These are phyloP conservation scores for Ustilago loliicola DNA, from an alignment of 1,284 basidiomycete species.

Conservation along the genomic window DNA sequence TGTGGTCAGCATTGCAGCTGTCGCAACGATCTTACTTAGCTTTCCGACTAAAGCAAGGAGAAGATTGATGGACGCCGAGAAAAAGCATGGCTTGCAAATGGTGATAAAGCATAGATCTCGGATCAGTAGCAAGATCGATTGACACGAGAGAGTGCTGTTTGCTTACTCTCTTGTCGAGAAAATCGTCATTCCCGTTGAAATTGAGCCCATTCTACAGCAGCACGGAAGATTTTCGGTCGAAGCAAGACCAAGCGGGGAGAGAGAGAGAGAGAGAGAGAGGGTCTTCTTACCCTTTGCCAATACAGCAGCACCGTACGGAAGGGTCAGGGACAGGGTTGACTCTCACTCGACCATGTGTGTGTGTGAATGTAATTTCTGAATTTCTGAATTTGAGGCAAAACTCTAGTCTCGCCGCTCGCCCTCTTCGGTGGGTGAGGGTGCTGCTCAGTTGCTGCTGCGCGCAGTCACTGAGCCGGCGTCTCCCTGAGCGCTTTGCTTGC, in stretches of 20 bases:
- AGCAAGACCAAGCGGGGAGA: not conserved
- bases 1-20: too few species aligned
- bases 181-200: conserved; percentile 18
- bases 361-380: not conserved
- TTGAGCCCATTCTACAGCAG: conserved; percentile 15
- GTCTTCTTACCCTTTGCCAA: not conserved
- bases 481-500: not conserved
- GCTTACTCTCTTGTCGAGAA: not conserved
- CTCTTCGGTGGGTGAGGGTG: not conserved
- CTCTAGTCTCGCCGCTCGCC: not conserved
- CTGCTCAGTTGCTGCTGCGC: not conserved
- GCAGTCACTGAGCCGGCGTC: not conserved
- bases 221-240: conserved; percentile 38
- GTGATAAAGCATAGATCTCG: conserved; percentile 2
- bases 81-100: conserved; percentile 2
- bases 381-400: not conserved
- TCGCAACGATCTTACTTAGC: too few species aligned
- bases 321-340: not conserved
- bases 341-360: not conserved
- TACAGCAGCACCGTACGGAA: not conserved
- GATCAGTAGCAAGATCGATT: conserved; percentile 5
- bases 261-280: not conserved
- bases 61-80: conserved; percentile 1
- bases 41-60: not conserved
- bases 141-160: not conserved